Evolutionary conservation across 495 filamentous ascomycete genomes (phyloP), one percentile per base, ranked within the genome.

Genomic region (Penicillium nucicola): DNA sequence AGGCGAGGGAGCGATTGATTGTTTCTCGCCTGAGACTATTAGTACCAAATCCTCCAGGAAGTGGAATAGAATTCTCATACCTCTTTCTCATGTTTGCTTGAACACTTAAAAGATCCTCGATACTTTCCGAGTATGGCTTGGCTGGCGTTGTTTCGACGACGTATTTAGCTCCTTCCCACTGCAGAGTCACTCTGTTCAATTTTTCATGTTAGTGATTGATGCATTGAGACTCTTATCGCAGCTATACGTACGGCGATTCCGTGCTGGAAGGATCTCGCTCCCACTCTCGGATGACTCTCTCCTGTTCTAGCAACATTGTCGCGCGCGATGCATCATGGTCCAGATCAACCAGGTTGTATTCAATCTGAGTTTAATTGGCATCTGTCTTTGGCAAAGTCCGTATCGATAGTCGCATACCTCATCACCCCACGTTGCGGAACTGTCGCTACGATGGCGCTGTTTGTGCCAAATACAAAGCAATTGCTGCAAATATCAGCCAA

Each of bases 141-240:
- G 44, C 37, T 25, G 51, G 51, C 4, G 44, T 53, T n/a, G 51
- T 48, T 17, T 53, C 51, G 2, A 53, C 51, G 6, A 53, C 44
- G 10, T 53, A 53, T 14, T 40, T 42, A 6, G 51, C 51, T 45
- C 51, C 42, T 17, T 53, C 51, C 43, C 44, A 53, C 32, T 53
- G 51, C 11, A 53, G 34, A 2, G 32, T 19, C 14, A 45, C 32
- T 3, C 43, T 45, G 12, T 20, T 13, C 22, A 4, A 28, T 14
- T 11, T 9, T 25, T 9, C 3, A n/a, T 5, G 15, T 45, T 15
- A 36, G 43, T 17, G 2, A 20, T 8, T 12, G 20, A 5, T 20
- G 11, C 40, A 13, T 18, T 9, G 25, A 9, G 25, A 8, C 25
- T 23, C 22, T 23, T 4, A 5, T 7, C 8, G 8, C 1, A 6